Percentiles rank a stretch among this genome's conserved stretches.
These are phyloP conservation scores for Gardenia jasminoides DNA, from an alignment of 257 asterid genomes.

Conservation along the genomic window DNA sequence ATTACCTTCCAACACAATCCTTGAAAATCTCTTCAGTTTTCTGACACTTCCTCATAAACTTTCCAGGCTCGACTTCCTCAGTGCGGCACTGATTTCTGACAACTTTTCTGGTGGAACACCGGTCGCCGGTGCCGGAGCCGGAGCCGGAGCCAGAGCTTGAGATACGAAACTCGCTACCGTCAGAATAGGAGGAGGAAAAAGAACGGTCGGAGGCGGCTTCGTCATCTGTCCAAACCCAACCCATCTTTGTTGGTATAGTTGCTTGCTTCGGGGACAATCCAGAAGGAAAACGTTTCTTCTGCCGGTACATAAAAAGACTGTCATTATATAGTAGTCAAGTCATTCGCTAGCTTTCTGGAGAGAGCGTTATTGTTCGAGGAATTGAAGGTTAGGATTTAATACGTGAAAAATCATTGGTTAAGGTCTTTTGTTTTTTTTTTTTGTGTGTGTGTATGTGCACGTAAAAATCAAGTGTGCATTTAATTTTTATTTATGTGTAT, in stretches of 20 bases:
- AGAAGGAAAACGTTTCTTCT: not conserved
- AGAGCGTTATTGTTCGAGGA: too few species aligned
- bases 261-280: constrained; percentile 7
- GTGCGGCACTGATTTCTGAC: constrained; percentile 69
- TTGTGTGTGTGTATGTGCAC: too few species aligned
- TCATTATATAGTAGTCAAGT: too few species aligned
- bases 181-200: constrained; percentile 27
- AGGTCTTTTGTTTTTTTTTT: too few species aligned
- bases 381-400: too few species aligned
- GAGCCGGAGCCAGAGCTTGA: constrained; percentile 3
- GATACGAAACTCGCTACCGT: constrained; percentile 13
- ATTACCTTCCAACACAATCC: constrained; percentile 76
- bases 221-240: constrained; percentile 56
- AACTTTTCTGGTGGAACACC: constrained; percentile 62
- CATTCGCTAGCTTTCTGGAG: too few species aligned
- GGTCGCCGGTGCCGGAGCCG: constrained; percentile 12
- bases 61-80: constrained; percentile 81
- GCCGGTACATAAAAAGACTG: too few species aligned
- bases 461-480: too few species aligned
- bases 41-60: constrained; percentile 77
- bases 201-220: constrained; percentile 19
- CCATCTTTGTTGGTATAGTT: constrained; percentile 38
- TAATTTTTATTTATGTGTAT: too few species aligned
- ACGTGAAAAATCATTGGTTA: too few species aligned
- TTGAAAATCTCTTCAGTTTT: constrained; percentile 67